Conservation (phyloP, 495 filamentous ascomycete genomes). For the Talaromyces borbonicus region DNA sequence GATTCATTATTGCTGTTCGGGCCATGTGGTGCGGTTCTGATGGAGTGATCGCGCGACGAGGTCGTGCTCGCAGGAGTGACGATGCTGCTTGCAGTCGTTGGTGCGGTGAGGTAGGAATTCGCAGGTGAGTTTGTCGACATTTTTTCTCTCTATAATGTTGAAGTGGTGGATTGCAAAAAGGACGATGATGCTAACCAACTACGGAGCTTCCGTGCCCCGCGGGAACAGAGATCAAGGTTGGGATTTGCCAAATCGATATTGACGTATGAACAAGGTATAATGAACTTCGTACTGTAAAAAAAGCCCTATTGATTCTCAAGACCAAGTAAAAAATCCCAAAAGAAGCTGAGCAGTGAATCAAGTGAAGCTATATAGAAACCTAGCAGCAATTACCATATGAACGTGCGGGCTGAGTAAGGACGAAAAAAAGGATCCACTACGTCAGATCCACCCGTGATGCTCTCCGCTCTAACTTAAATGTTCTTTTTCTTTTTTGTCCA, state of each 20-base stretch:
- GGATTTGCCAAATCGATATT: too few species aligned
- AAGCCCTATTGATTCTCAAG: too few species aligned
- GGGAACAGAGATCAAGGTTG: background rate
- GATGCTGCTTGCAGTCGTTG: slow-evolving; percentile 6
- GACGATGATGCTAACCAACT: too few species aligned
- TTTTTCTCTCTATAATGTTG: background rate
- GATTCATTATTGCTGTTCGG: background rate
- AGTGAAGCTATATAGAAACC: slow-evolving; percentile 1
- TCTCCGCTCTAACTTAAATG: background rate
- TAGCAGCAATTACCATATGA: too few species aligned
- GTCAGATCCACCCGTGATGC: slow-evolving; percentile 1
- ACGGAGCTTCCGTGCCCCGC: too few species aligned
- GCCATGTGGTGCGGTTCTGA: background rate
- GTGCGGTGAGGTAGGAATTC: slow-evolving; percentile 2
- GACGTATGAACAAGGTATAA: too few species aligned
- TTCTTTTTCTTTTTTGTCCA: background rate
- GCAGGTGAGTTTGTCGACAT: slow-evolving; percentile 4
- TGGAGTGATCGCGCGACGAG: slow-evolving; percentile 3
- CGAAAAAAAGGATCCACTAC: slow-evolving; percentile 3
- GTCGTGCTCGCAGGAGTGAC: slow-evolving; percentile 7
- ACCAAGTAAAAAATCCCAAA: too few species aligned
- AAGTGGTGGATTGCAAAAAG: too few species aligned
- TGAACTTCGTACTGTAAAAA: too few species aligned
- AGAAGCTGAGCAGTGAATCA: too few species aligned
- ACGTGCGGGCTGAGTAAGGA: too few species aligned